phyloP scores from a whole-genome alignment of 805 yeast species.

The Saturnispora saitoi region DNA sequence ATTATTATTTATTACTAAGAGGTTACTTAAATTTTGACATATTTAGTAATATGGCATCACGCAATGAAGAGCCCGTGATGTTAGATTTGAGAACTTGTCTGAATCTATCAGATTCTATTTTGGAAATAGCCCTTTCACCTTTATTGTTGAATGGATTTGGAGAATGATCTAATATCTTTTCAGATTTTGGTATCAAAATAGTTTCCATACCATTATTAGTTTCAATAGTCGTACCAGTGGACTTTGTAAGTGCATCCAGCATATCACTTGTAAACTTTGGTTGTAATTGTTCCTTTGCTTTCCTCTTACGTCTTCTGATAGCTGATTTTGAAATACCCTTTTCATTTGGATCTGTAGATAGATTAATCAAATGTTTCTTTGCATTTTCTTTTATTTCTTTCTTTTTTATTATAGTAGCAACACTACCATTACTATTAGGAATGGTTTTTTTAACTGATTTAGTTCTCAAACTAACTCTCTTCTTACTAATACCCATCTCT shows the following conservation, averaged over 20 bases:
- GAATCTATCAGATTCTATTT: constrained; percentile 40
- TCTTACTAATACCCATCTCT: constrained; percentile 25
- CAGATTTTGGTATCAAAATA: constrained; percentile 19
- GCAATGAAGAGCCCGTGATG: constrained; percentile 35
- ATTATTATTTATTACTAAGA: neutral
- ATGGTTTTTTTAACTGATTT: constrained; percentile 29
- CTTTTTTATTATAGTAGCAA: constrained; percentile 16
- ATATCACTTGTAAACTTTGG: constrained; percentile 61
- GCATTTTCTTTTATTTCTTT: constrained; percentile 10
- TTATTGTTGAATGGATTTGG: constrained; percentile 29
- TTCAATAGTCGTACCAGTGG: constrained; percentile 16
- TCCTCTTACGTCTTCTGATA: constrained; percentile 53
- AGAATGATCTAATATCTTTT: constrained; percentile 29
- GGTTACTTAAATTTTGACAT: constrained; percentile 13
- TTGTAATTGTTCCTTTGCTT: constrained; percentile 51
- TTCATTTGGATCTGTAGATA: constrained; percentile 22
- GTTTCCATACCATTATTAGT: constrained; percentile 12
- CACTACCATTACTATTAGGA: neutral
- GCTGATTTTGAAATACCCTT: constrained; percentile 59
- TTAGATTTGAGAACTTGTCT: constrained; percentile 46
- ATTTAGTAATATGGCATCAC: constrained; percentile 41
- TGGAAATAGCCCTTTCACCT: constrained; percentile 46
- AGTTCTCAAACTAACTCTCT: constrained; percentile 38
- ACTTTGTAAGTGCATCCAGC: constrained; percentile 41
- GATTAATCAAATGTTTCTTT: neutral